Evolutionary conservation across 208 protist genomes (phyloP), one percentile per base, ranked within the genome.

Genomic region (Crithidia fasciculata): DNA sequence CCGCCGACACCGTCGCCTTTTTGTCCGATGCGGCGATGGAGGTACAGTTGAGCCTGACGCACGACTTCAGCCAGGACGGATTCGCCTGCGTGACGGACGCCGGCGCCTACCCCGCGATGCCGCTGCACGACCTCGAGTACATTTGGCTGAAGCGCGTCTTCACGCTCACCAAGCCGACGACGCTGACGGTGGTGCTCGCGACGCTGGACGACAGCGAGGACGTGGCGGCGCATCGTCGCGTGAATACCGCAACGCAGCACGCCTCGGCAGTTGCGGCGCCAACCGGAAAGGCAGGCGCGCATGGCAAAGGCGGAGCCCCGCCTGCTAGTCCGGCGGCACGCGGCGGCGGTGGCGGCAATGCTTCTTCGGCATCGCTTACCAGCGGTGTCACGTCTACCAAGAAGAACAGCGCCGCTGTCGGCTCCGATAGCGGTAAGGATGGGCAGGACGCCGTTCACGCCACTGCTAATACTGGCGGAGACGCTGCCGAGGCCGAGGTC

Each of bases 91-190:
- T 94, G 57, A 85, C 74, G 45, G 93, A 97, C 72, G 88, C 89
- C n/a, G 90, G 88, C 45, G 54, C 55, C 5, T 79, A 91, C 80
- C 69, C 62, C 2, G 76, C 79, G 3, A 78, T 93, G 41, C 47
- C 84, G 13, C 36, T 56, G 6, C 41, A 61, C 37, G 81, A 87
- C 44, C 75, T 82, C 44, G 84, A 94, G 70, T 77, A 64, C 28
- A 71, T 97, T 10, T 95, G 90, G 89, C 86, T 97, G 60, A 97
- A 97, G 78, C 87, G 89, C 12, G 70, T 72, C 16, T 71, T 97
- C 41, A 75, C 66, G 18, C 80, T 97, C 54, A 76, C 80, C 49
- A 73, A 78, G 59, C 71, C 85, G 47, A 94, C 89, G 4, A 68
- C 52, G 16, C 28, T 90, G 37, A 92, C 89, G 44, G 69, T 93